Conservation (phyloP, 352 stramenopile genomes). For the Globisporangium radiosum region DNA sequence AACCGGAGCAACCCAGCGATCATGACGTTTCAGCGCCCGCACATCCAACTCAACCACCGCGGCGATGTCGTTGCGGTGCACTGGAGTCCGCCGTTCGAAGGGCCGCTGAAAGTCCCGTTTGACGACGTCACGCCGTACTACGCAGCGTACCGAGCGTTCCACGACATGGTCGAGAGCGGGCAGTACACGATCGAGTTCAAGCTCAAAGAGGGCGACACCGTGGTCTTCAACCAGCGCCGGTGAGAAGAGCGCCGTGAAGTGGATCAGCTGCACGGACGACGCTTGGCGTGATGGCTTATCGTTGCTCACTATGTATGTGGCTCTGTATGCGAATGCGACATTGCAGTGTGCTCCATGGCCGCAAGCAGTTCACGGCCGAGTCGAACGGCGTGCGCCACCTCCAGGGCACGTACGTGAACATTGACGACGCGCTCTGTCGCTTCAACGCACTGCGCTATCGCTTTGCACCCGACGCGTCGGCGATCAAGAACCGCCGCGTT, state of each 20-base stretch:
- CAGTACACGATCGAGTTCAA: constrained; percentile 72
- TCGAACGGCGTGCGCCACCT: constrained; percentile 76
- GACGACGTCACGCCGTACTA: constrained; percentile 75
- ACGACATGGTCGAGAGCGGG: constrained; percentile 72
- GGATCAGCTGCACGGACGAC: too few relatives aligned
- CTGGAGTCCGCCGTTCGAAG: constrained; percentile 94
- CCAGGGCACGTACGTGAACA: constrained; percentile 85
- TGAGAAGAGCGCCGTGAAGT: constrained; percentile 5
- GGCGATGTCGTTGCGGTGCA: constrained; percentile 84
- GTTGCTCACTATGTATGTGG: background rate
- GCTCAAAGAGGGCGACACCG: constrained; percentile 68
- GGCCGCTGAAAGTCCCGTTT: constrained; percentile 78
- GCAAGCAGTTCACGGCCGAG: constrained; percentile 61
- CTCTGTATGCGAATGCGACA: background rate
- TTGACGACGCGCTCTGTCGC: constrained; percentile 80
- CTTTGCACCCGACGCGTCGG: constrained; percentile 31
- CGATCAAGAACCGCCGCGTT: constrained; percentile 57
- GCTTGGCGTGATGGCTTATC: too few relatives aligned
- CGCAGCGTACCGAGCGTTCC: constrained; percentile 72
- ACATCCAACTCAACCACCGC: constrained; percentile 87
- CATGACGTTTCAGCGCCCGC: constrained; percentile 93
- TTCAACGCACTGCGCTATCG: constrained; percentile 70
- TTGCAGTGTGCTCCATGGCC: constrained; percentile 61
- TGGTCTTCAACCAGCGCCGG: constrained; percentile 84
- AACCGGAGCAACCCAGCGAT: constrained; percentile 82